phyloP scores from a whole-genome alignment of 2,329 filamentous ascomycete species.

The Aspergillus neoniger region DNA sequence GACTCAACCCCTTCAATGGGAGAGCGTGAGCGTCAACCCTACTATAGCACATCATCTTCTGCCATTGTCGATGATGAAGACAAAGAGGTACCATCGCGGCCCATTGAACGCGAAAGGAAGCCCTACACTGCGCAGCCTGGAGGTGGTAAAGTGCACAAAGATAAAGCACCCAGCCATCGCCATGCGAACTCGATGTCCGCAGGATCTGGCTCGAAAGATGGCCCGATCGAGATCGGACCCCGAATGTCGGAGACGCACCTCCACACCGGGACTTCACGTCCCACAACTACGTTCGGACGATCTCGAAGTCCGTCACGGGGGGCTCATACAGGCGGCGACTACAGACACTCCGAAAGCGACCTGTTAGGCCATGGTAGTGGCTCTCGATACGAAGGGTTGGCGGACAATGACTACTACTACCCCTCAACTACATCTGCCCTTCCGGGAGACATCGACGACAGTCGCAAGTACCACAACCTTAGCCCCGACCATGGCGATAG shows the following conservation, averaged over 20 bases:
- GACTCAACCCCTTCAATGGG: constrained; percentile 27
- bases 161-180: constrained; percentile 25
- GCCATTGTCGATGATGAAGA: constrained; percentile 44
- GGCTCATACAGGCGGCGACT: constrained; percentile 26
- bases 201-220: constrained; percentile 55
- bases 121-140: constrained; percentile 64
- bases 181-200: constrained; percentile 31
- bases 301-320: constrained; percentile 39
- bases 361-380: constrained; percentile 28
- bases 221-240: constrained; percentile 57
- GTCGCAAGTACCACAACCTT: constrained; percentile 31
- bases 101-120: constrained; percentile 66
- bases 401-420: constrained; percentile 29
- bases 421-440: constrained; percentile 25
- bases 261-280: constrained; percentile 20
- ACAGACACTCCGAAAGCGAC: constrained; percentile 41
- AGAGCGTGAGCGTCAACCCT: constrained; percentile 45
- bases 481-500: constrained; percentile 28
- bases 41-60: constrained; percentile 37
- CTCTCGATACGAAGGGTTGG: constrained; percentile 21
- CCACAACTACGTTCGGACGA: constrained; percentile 18
- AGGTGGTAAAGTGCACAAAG: constrained; percentile 58
- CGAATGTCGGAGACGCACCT: constrained; percentile 58
- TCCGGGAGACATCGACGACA: constrained; percentile 29
- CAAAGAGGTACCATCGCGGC: constrained; percentile 47